Evolutionary conservation across 345 rosid species (phyloP), one percentile per base, ranked within the genome.

Genomic region (Boechera divaricarpa): DNA sequence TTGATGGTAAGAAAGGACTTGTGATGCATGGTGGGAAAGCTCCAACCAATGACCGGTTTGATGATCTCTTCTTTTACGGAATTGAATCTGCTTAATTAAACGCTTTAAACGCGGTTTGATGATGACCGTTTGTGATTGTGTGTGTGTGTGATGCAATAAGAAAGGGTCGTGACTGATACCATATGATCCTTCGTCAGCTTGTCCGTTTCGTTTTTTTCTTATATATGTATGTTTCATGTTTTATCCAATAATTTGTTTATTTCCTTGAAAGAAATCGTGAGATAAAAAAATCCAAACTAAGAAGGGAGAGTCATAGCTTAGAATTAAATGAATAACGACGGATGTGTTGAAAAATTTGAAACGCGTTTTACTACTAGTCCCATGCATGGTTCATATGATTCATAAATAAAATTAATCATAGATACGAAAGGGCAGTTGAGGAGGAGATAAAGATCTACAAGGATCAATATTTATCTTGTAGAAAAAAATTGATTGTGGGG

Each of bases 21-120:
- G 3, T 72, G 8, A 72, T 78, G 77, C 54, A 5, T 58, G 81
- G 77, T 58, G 81, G 81, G 18, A 77, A 77, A 63, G 72, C 81
- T 47, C 77, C 5, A 24, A 65, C 32, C 73, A 77, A 77, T 56
- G 61, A 58, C 28, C 67, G 81, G 6, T 55, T 55, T 65, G 68
- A n/a, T 44, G 81, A 77, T 56, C 75, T 77, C 29, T 72, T 15
- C 73, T 72, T 77, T 29, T 77, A 51, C 4, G 70, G 12, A 13
- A 6, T 67, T 0, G 38, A 68, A 5, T 28, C 49, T 39, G 36
- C 4, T 18, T 68, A 5, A 39, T 13, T 49, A n/a, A 36, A 32
- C 47, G 21, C 62, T 28, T 51, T n/a, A 31, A 62, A 10, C 12
- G 32, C 3, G 5, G 16, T 39, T 54, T 56, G 36, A 41, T 54